Conservation (phyloP, 2,329 filamentous ascomycete species). For the Colletotrichum tropicicola region DNA sequence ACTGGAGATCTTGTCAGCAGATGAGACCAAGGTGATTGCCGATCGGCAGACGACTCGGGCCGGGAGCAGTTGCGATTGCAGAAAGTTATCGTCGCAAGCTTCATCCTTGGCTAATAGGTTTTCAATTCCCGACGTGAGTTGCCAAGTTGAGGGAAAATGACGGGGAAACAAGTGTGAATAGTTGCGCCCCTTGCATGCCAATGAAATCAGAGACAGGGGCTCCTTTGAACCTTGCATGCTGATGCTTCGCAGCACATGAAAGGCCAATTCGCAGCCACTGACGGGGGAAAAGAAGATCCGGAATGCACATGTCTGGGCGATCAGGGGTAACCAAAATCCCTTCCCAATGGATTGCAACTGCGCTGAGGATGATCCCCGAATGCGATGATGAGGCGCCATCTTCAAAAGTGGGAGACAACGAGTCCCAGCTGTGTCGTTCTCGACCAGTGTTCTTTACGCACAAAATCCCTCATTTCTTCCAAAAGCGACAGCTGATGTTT, state of each 20-base stretch:
- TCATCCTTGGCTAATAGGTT: background rate
- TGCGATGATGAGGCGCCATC: background rate
- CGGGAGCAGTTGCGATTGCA: background rate
- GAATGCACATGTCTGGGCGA: conserved; percentile 5
- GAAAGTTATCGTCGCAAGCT: background rate
- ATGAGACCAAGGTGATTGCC: background rate
- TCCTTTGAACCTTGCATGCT: background rate
- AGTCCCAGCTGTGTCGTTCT: background rate
- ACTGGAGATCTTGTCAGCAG: background rate
- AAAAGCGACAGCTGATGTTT: background rate
- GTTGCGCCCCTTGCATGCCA: conserved; percentile 4
- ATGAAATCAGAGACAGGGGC: background rate
- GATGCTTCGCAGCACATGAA: background rate
- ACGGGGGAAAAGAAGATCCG: background rate
- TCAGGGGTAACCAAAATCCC: background rate
- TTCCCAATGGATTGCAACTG: background rate
- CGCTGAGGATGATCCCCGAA: background rate
- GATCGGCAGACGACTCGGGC: background rate
- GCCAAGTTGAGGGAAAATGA: background rate
- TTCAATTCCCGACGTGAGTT: background rate
- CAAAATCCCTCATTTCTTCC: background rate
- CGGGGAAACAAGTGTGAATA: background rate
- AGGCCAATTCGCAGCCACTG: background rate
- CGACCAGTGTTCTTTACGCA: background rate
- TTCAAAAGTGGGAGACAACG: background rate